Base-by-base conservation (phyloP, 805 yeast genomes). In the Scheffersomyces coipomensis region DNA sequence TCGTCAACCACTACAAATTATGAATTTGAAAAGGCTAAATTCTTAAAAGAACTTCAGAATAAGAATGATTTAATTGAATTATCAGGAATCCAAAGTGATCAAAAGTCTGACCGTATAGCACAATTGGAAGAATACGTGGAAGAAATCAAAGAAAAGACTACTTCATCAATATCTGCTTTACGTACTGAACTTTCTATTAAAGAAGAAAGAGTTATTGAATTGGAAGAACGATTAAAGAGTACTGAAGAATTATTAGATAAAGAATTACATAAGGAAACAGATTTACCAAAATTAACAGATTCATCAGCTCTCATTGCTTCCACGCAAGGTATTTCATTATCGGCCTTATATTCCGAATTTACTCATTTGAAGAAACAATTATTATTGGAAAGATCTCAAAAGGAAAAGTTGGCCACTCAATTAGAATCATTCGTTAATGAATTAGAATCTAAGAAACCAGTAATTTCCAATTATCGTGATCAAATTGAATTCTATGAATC, bases 361-460 rank as follows among this genome's bases (percentile, higher is more conserved):
- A 75, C 78, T 44, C 68, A 76, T 39, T 60, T 87, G 41, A 82
- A 79, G 57, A 84, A 76, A 47, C 85, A 84, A 47, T 65, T 87
- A 35, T 71, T 78, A 2, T 74, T 78, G 38, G 96, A 88, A 59
- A 78, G 81, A 50, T 73, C 82, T 13, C 83, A 85, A 37, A 88
- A 86, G 49, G 81, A 79, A 41, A 74, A 76, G 39, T 69, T 91
- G 43, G 85, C 89, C 39, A 60, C 68, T 25, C 91, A 88, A 58
- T 68, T 90, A 42, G 83, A 85, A 49, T 68, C 72, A 1, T 81
- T 91, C 47, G 79, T 89, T 23, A 70, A 72, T 15, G 97, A 89
- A 58, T 67, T 90, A 45, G 95, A 88, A 51, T 71, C 76, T 22
- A 82, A 85, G 52, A 81, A 87, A 39, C 97, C 98, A 0, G 66